phyloP scores from a whole-genome alignment of 768 basidiomycete species.

The Russula ochroleuca region DNA sequence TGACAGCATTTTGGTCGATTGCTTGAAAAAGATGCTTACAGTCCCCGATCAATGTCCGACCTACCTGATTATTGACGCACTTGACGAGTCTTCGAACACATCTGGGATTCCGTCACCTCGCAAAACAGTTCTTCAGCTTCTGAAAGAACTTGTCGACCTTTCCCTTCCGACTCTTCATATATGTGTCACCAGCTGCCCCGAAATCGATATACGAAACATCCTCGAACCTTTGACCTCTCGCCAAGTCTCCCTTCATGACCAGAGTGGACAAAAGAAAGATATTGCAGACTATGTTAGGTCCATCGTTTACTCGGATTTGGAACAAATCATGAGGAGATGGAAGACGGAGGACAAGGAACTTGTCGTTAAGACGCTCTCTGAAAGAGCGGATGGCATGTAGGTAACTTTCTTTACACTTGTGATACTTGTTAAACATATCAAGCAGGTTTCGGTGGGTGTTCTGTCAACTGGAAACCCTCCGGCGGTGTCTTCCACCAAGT shows the following conservation, averaged over 20 bases:
- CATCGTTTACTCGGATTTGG: not conserved
- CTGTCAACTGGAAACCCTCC: not conserved
- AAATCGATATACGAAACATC: not conserved
- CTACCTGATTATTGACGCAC: constrained; percentile 4
- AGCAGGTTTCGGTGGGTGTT: not conserved
- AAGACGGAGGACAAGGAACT: not conserved
- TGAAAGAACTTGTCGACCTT: not conserved
- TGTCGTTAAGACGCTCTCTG: not conserved
- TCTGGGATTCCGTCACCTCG: not conserved
- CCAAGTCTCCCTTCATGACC: not conserved
- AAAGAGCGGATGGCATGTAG: not conserved
- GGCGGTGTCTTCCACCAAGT: not conserved
- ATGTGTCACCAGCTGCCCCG: not conserved
- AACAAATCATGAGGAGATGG: not conserved
- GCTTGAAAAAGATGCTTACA: constrained; percentile 9
- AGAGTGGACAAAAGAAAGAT: not conserved
- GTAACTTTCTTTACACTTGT: not conserved
- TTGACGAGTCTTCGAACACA: constrained; percentile 6
- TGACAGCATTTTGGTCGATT: not conserved
- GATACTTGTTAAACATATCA: not conserved
- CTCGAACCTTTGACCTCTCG: not conserved
- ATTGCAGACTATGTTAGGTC: not conserved
- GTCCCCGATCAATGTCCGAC: not conserved
- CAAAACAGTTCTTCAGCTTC: not conserved
- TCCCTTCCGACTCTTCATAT: not conserved